phyloP scores from a whole-genome alignment of 2,329 filamentous ascomycete genomes.

The Volutella citrinella region DNA sequence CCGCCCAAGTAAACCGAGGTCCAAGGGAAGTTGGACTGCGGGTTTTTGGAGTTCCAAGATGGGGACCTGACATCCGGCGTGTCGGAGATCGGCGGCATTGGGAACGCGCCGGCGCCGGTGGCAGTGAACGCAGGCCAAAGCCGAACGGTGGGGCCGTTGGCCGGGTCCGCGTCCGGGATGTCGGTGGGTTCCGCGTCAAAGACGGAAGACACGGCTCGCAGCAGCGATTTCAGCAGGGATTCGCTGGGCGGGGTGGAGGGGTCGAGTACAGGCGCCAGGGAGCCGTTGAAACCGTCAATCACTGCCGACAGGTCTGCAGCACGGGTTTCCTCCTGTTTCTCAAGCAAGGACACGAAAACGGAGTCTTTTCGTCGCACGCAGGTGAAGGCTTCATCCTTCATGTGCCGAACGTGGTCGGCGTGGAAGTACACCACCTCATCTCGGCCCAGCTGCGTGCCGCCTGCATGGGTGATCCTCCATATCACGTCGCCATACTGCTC shows the following conservation, averaged over 20 bases:
- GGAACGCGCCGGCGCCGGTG: conserved; percentile 59
- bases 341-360: conserved; percentile 68
- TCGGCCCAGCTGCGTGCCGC: conserved; percentile 75
- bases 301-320: conserved; percentile 22
- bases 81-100: conserved; percentile 64
- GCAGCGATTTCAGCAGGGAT: conserved; percentile 46
- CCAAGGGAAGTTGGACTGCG: conserved; percentile 59
- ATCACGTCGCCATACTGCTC: conserved; percentile 37
- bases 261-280: conserved; percentile 8
- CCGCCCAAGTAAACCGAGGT: conserved; percentile 67
- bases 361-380: conserved; percentile 69
- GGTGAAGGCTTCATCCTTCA: conserved; percentile 81
- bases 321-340: conserved; percentile 23
- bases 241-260: conserved; percentile 22
- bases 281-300: conserved; percentile 15
- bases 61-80: conserved; percentile 43
- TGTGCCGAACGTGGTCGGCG: conserved; percentile 70
- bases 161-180: conserved; percentile 26
- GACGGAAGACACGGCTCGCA: conserved; percentile 45
- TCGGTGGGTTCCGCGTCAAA: conserved; percentile 34
- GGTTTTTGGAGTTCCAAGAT: conserved; percentile 37
- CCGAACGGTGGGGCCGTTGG: conserved; percentile 39
- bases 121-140: conserved; percentile 54
- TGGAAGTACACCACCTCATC: conserved; percentile 85
- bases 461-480: conserved; percentile 77